A percentile compares a stretch with the other conserved stretches of the same genome.
These are phyloP conservation scores for Oemleria cerasiformis DNA, from an alignment of 306 rosid species.

Conservation along the genomic window DNA sequence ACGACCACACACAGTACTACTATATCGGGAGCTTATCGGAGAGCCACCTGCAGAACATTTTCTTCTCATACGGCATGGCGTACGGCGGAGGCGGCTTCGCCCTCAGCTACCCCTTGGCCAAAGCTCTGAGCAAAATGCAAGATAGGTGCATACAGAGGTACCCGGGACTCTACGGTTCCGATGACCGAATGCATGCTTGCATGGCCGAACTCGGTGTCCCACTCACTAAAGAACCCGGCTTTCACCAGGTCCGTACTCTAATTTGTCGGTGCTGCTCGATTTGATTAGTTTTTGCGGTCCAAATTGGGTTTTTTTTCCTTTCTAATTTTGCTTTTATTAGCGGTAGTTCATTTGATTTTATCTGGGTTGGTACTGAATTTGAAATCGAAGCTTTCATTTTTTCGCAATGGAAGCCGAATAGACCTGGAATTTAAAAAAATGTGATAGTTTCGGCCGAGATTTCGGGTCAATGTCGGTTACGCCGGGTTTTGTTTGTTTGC, in stretches of 20 bases:
- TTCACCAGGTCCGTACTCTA: constrained; percentile 66
- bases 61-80: constrained; percentile 92
- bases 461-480: not conserved
- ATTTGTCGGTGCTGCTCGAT: constrained; percentile 15
- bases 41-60: constrained; percentile 89
- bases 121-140: constrained; percentile 65
- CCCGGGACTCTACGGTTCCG: constrained; percentile 90
- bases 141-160: constrained; percentile 82
- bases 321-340: too few species aligned
- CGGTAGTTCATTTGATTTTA: not conserved
- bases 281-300: too few species aligned
- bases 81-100: constrained; percentile 99
- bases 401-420: not conserved
- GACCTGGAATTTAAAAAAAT: not conserved
- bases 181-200: constrained; percentile 96
- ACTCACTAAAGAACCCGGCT: constrained; percentile 88
- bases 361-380: not conserved
- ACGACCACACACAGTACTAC: constrained; percentile 70
- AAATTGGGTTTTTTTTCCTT: too few species aligned
- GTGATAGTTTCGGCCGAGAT: not conserved
- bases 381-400: not conserved
- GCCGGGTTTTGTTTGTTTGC: not conserved
- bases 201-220: constrained; percentile 99
- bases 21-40: constrained; percentile 90
- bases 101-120: constrained; percentile 71